Evolutionary conservation across 106 monocot genomes (phyloP), one percentile per base, ranked within the genome.

Genomic region (Gastrodia elata): DNA sequence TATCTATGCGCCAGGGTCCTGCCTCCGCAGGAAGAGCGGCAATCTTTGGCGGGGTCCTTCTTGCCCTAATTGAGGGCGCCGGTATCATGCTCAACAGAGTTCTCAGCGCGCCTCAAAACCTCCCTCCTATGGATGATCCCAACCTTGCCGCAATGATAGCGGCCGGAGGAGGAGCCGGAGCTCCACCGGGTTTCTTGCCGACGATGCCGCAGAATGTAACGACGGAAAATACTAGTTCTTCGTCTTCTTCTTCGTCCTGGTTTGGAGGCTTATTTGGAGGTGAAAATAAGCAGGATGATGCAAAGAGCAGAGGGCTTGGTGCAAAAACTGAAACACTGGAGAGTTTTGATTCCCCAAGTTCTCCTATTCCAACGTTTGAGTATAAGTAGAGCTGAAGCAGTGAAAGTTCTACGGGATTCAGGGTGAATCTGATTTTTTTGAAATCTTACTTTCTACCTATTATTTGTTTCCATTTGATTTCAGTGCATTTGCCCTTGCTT

Each of bases 1-100:
- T 91, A 30, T 79, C 82, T 76, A 86, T 88, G 86, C 73, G 91
- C 20, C 88, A 94, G 79, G 94, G 87, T 83, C 65, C 83, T 6
- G 81, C 78, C 38, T 67, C 87, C 27, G 85, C 93, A 9, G 68
- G 26, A 10, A 68, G 77, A 67, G 68, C 77, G 35, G 77, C 77
- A 2, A 11, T 65, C 24, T 77, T 70, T 28, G 77, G 77, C 39
- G 77, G 77, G 26, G 56, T 77, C 4, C 46, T 77, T 13, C 77
- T 77, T 38, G 77, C 77, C 9, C 68, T 77, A 4, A 70, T 77
- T 36, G 77, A 77, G 56, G 77, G 77, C 0, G 77, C 70, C 56
- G 77, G 77, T 34, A 77, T 77, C 16, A 77, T 77, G 77, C 77
- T 77, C 26, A 77, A 77, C 38, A 33, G 77, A 36, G 11, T 77